A percentile compares a stretch with the other conserved stretches of the same genome.
Conservation (phyloP, 2,329 filamentous ascomycete species). For the Endoconidiophora laricicola region DNA sequence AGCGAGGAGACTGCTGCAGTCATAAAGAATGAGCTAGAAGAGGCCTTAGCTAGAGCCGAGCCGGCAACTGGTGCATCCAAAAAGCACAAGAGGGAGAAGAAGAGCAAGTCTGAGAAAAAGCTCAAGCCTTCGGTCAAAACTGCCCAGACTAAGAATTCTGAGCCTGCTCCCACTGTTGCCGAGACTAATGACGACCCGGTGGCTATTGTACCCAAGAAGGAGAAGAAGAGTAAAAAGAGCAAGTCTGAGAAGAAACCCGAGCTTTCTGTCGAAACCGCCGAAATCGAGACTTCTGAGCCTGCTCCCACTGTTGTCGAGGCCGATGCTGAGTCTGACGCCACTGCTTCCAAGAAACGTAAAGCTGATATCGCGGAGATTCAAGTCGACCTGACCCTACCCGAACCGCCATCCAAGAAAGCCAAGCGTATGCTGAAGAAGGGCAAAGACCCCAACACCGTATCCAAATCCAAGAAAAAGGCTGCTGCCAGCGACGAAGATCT, state of each 20-base stretch:
- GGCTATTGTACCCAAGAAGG: neutral
- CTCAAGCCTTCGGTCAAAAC: neutral
- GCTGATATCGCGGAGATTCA: slow-evolving; percentile 57
- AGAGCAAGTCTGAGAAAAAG: slow-evolving; percentile 5
- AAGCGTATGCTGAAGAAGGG: slow-evolving; percentile 79
- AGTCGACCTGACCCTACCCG: slow-evolving; percentile 75
- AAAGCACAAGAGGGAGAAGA: neutral
- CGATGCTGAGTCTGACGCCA: slow-evolving; percentile 1
- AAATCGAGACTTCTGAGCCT: neutral
- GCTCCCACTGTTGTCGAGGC: neutral
- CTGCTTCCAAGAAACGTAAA: slow-evolving; percentile 54
- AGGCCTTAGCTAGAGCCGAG: neutral
- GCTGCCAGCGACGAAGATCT: slow-evolving; percentile 22
- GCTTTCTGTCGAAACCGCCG: neutral
- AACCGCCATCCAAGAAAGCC: slow-evolving; percentile 89
- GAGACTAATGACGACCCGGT: neutral
- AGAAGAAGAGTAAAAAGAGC: slow-evolving; percentile 1
- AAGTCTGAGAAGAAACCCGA: slow-evolving; percentile 6
- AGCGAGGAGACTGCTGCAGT: slow-evolving; percentile 5
- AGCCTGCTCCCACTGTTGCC: neutral
- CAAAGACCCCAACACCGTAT: slow-evolving; percentile 35
- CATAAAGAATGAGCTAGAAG: slow-evolving; percentile 4
- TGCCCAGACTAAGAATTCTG: neutral
- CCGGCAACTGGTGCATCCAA: neutral
- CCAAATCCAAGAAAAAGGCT: slow-evolving; percentile 22